A percentile compares a stretch with the other conserved stretches of the same genome.
phyloP scores from a whole-genome alignment of 306 rosid species.

The Citrullus colocynthis region DNA sequence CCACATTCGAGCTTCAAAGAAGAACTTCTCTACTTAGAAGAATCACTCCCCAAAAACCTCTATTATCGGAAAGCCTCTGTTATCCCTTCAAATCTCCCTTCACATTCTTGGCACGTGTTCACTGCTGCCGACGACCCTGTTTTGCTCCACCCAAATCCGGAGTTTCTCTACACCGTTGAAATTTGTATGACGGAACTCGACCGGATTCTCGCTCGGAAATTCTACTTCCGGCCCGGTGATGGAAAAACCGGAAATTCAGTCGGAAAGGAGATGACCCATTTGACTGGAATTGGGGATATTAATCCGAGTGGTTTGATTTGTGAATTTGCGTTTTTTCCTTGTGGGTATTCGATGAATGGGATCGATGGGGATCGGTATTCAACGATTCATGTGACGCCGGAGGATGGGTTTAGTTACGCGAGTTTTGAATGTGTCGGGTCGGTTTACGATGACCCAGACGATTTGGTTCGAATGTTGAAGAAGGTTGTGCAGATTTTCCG shows the following conservation, averaged over 20 bases:
- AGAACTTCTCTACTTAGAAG: conserved; percentile 54
- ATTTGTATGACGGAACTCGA: conserved; percentile 96
- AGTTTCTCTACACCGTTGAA: conserved; percentile 50
- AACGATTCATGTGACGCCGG: conserved; percentile 90
- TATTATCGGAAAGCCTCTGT: conserved; percentile 60
- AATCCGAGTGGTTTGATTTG: conserved; percentile 57
- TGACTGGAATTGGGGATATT: conserved; percentile 58
- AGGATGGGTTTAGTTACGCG: conserved; percentile 93
- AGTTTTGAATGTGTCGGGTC: conserved; percentile 78
- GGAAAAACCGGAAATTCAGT: conserved; percentile 46
- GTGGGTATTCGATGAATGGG: conserved; percentile 94
- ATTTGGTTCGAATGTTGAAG: conserved; percentile 42
- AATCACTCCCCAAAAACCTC: conserved; percentile 38
- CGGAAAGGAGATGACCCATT: conserved; percentile 81
- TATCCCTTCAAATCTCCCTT: conserved; percentile 56
- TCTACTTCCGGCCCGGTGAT: conserved; percentile 37
- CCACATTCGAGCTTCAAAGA: conserved; percentile 78
- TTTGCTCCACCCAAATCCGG: neutral
- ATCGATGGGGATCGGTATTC: conserved; percentile 73
- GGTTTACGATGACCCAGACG: conserved; percentile 25
- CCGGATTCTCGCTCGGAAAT: conserved; percentile 48
- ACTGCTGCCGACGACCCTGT: conserved; percentile 28
- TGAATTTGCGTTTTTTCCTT: conserved; percentile 80
- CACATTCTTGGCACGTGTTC: conserved; percentile 88
- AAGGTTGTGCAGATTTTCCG: conserved; percentile 74